Percentiles rank a stretch among this genome's conserved stretches.
Evolutionary conservation across 345 rosid genomes (phyloP).

Genomic region (Abelmoschus esculentus): DNA sequence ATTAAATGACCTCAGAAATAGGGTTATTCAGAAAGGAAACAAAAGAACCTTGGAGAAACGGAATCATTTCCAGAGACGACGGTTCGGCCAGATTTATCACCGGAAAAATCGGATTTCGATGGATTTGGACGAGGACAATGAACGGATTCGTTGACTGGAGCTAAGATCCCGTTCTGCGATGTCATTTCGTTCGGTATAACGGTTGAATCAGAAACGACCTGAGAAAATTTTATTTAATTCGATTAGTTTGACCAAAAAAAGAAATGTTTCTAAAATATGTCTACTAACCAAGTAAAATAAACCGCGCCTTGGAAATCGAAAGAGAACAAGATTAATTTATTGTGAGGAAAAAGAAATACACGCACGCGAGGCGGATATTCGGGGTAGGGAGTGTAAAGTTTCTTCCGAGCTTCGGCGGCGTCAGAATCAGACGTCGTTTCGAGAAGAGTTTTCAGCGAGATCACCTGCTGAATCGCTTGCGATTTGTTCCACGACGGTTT

Average conservation of each 20-base stretch:
- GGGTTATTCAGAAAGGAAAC: neutral
- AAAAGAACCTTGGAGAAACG: slow-evolving; percentile 27
- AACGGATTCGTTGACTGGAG: slow-evolving; percentile 15
- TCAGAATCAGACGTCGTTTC: slow-evolving; percentile 30
- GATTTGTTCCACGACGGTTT: slow-evolving; percentile 55
- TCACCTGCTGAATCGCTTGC: slow-evolving; percentile 51
- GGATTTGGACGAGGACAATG: slow-evolving; percentile 16
- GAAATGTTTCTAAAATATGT: neutral
- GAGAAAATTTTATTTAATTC: slow-evolving; percentile 1
- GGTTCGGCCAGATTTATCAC: slow-evolving; percentile 7
- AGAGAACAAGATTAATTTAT: neutral
- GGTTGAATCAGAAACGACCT: slow-evolving; percentile 25
- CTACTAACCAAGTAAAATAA: neutral
- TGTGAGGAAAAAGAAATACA: neutral
- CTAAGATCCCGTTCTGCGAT: slow-evolving; percentile 9
- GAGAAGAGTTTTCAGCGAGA: slow-evolving; percentile 35
- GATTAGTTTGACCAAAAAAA: neutral
- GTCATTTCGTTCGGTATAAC: slow-evolving; percentile 21
- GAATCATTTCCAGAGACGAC: slow-evolving; percentile 16
- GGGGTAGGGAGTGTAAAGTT: slow-evolving; percentile 21
- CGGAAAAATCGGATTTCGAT: slow-evolving; percentile 8
- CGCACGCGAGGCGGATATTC: slow-evolving; percentile 16
- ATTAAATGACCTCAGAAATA: neutral
- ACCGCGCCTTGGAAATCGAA: neutral
- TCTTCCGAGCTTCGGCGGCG: slow-evolving; percentile 19